A percentile compares a stretch with the other conserved stretches of the same genome.
phyloP scores from a whole-genome alignment of 2,329 filamentous ascomycete species.

The Penicillium sp. region DNA sequence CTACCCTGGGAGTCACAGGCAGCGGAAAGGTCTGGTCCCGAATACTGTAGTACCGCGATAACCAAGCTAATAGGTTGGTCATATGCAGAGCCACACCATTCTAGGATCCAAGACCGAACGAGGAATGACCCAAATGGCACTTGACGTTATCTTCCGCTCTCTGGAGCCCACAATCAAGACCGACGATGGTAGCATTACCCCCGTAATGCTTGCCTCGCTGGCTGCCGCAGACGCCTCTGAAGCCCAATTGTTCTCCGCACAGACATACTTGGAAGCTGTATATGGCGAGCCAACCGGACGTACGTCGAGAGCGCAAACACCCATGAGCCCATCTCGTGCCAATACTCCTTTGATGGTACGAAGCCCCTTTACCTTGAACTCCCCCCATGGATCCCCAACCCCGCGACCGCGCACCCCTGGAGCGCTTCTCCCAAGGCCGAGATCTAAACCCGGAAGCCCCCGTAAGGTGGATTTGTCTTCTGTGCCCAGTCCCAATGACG shows the following conservation, averaged over 20 bases:
- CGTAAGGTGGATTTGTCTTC: slow-evolving; percentile 5
- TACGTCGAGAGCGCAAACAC: slow-evolving; percentile 66
- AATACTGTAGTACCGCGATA: not conserved
- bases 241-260: slow-evolving; percentile 70
- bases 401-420: slow-evolving; percentile 20
- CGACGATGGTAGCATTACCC: slow-evolving; percentile 51
- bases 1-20: slow-evolving; percentile 89
- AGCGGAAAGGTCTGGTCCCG: slow-evolving; percentile 79
- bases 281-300: slow-evolving; percentile 65
- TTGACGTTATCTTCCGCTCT: slow-evolving; percentile 86
- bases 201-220: slow-evolving; percentile 69
- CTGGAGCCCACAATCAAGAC: slow-evolving; percentile 71
- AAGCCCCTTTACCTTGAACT: slow-evolving; percentile 35
- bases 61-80: slow-evolving; percentile 8
- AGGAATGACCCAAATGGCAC: slow-evolving; percentile 84
- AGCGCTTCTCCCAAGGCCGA: slow-evolving; percentile 12
- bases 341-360: slow-evolving; percentile 48
- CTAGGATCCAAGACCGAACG: slow-evolving; percentile 83
- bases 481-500: slow-evolving; percentile 3
- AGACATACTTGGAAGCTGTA: slow-evolving; percentile 74
- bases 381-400: slow-evolving; percentile 21
- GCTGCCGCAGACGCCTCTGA: slow-evolving; percentile 77
- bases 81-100: slow-evolving; percentile 82
- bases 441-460: slow-evolving; percentile 14
- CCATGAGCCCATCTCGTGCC: slow-evolving; percentile 56